Evolutionary conservation across 2,329 filamentous ascomycete genomes (phyloP), one percentile per base, ranked within the genome.

Genomic region (Alternaria infectoria): DNA sequence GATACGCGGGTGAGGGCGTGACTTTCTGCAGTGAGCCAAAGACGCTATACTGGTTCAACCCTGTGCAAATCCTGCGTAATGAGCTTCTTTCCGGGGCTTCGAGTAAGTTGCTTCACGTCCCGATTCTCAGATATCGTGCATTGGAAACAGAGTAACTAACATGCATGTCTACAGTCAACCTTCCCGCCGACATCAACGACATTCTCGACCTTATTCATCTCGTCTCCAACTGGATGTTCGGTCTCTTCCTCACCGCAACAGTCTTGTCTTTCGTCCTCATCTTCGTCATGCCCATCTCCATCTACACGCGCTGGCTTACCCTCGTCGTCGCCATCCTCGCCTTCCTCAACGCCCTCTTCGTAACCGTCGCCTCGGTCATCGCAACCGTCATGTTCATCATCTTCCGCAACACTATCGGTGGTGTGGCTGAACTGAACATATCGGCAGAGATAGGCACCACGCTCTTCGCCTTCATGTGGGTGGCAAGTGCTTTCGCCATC

Each of bases 391-490:
- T 97, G 84, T 93, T 92, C 77, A 81, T 92, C 64, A 92, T 94
- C 64, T 93, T 96, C 83, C 87, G 89, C 68, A 89, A 92, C 63
- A 92, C 92, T 58, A 88, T 96, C 70, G 89, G 88, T 21, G 81
- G 82, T 5, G 89, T 91, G 73, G 85, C 86, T 3, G 88, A 92
- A 61, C 83, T 97, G 56, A 96, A 97, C 78, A 93, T 97, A 70
- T 78, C 82, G 10, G 91, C 90, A 4, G 81, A 86, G 4, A 83
- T 97, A 32, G 93, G 93, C 6, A 81, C 78, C 36, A 86, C 88
- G 69, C 94, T 97, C 91, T 87, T 97, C 73, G 91, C 83, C 0
- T 96, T 97, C 75, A 95, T 97, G 90, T 98, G 95, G 94, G 86
- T 93, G 26, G 92, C 90, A 0, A 86, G 89, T 0, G 87, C 84